Evolutionary conservation across 202 grass and related monocot genomes (phyloP), one percentile per base, ranked within the genome.

Genomic region (Brachypodium distachyon): DNA sequence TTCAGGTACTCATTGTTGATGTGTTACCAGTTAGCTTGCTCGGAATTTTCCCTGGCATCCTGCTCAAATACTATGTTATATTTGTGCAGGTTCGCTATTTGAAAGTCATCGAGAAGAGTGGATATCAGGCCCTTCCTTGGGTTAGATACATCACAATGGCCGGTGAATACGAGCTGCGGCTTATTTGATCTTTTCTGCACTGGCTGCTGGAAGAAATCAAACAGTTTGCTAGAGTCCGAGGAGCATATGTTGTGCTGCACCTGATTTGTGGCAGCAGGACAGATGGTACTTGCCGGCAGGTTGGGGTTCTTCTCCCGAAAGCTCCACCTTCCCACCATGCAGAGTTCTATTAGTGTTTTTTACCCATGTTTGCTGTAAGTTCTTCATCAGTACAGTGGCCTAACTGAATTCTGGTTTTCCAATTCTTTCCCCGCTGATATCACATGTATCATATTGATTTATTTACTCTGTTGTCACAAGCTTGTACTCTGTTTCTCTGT

Each of bases 91-190:
- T 93, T 58, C 87, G 91, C 4, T 93, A 93, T 64, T 74, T 93
- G 42, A 93, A 93, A 81, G 84, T 93, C 23, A 93, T 90, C 13
- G 91, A 90, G 79, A 93, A 93, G 58, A 93, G 87, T 38, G 91
- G 84, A 60, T 90, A 90, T 46, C 91, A 93, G 81, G 91, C 84
- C 31, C 81, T 93, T 73, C 87, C 87, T 56, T 90, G 87, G 91
- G 91, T 93, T 49, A 68, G 91, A 76, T 93, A 93, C 77, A 93
- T 93, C 84, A 93, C 91, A 39, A 90, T 83, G 91, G 91, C 91
- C 8, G 91, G 91, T 70, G 91, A 93, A 74, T 93, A 93, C 38
- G 91, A 93, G 61, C 81, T 93, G 14, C 85, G 87, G 67, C 91
- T 90, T 42, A 83, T 85, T 70, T 90, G 74, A 77, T 52, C 53